Evolutionary conservation across 495 filamentous ascomycete genomes (phyloP).

Genomic region (Aspergillus mulundensis): DNA sequence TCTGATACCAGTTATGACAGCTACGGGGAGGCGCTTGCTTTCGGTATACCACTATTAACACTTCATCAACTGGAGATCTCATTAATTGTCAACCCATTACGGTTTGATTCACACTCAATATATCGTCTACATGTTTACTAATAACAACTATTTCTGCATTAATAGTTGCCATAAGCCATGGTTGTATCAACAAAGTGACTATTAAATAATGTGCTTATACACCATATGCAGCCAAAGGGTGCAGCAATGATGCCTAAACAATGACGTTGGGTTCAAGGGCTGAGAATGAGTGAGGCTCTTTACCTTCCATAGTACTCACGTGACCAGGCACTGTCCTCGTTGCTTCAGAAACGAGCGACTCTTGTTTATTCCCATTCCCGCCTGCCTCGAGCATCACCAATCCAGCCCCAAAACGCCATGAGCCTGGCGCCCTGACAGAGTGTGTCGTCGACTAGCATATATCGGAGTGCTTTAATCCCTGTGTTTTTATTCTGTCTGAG

Average conservation of each 20-base stretch:
- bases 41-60: too few relatives aligned
- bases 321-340: conserved; percentile 26
- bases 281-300: conserved; percentile 1
- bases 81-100: too few relatives aligned
- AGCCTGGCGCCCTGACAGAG: conserved; percentile 15
- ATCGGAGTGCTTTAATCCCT: not conserved
- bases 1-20: not conserved
- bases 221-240: too few relatives aligned
- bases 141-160: too few relatives aligned
- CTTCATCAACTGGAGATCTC: too few relatives aligned
- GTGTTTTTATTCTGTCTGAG: not conserved
- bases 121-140: too few relatives aligned
- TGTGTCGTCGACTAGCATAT: not conserved
- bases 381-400: conserved; percentile 14
- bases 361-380: conserved; percentile 41
- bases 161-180: too few relatives aligned
- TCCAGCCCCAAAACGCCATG: conserved; percentile 18
- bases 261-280: not conserved
- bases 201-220: too few relatives aligned
- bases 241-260: not conserved
- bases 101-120: too few relatives aligned
- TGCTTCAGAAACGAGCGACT: conserved; percentile 35
- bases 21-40: not conserved
- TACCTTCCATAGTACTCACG: conserved; percentile 24
- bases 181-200: too few relatives aligned